Percentiles rank a stretch among this genome's conserved stretches.
Evolutionary conservation across 495 filamentous ascomycete species (phyloP).

Genomic region (Neurospora tetraspora): DNA sequence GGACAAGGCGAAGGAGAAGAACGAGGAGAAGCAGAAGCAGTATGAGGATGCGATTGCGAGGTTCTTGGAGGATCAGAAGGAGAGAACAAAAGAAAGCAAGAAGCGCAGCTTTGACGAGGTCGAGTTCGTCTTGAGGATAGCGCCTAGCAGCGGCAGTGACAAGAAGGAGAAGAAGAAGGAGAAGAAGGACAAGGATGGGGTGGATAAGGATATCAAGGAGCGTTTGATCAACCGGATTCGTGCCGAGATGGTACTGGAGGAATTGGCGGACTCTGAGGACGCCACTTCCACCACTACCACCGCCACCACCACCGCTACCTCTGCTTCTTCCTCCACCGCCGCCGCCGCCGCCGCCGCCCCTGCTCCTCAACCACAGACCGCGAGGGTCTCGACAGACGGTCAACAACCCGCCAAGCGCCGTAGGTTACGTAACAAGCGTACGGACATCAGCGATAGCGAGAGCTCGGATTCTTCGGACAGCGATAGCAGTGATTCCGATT

Average conservation of each 20-base stretch:
- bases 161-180: not conserved
- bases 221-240: conserved; percentile 41
- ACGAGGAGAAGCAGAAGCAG: conserved; percentile 34
- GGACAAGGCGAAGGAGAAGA: conserved; percentile 33
- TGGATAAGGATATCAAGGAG: conserved; percentile 32
- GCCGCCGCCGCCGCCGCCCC: not conserved
- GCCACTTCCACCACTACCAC: conserved; percentile 16
- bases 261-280: conserved; percentile 33
- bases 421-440: conserved; percentile 42
- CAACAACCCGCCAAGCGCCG: conserved; percentile 41
- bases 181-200: not conserved
- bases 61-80: conserved; percentile 26
- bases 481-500: conserved; percentile 16
- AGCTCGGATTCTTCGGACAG: conserved; percentile 11
- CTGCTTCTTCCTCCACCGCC: conserved; percentile 18
- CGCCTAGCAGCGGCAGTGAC: not conserved
- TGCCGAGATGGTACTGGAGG: conserved; percentile 34
- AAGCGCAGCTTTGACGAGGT: conserved; percentile 36
- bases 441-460: conserved; percentile 27
- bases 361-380: conserved; percentile 6
- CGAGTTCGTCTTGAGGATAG: conserved; percentile 34
- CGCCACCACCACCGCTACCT: conserved; percentile 17
- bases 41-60: conserved; percentile 47
- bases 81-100: conserved; percentile 10
- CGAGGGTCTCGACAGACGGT: conserved; percentile 24